Percentiles rank a stretch among this genome's conserved stretches.
These are phyloP conservation scores for Tetrahymena elliotti DNA, from an alignment of 73 alveolate genomes.

Conservation along the genomic window DNA sequence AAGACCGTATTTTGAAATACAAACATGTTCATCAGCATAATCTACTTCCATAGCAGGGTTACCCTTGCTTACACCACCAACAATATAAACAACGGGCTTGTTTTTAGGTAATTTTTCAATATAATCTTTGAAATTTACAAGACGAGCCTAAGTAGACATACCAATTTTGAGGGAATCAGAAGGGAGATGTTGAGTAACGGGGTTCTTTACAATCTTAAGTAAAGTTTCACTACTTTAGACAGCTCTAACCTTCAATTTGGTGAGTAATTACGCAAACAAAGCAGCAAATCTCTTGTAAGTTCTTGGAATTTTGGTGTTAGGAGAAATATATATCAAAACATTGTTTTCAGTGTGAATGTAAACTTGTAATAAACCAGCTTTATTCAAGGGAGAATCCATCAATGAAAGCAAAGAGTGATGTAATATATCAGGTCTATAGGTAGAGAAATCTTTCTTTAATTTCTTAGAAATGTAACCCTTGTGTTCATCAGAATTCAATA, in stretches of 20 bases:
- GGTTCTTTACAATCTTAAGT: conserved; percentile 85
- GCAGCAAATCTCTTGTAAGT: conserved; percentile 92
- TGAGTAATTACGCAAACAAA: conserved; percentile 76
- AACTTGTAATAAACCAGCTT: conserved; percentile 81
- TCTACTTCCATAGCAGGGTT: conserved; percentile 86
- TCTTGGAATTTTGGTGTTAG: conserved; percentile 83
- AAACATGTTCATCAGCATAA: conserved; percentile 46
- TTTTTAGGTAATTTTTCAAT: conserved; percentile 47
- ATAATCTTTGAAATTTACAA: conserved; percentile 67
- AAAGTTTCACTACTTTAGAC: conserved; percentile 64
- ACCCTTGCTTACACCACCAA: conserved; percentile 92
- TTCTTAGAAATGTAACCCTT: conserved; percentile 50
- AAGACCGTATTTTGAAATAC: conserved; percentile 56
- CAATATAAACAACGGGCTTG: conserved; percentile 74
- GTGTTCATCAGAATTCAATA: conserved; percentile 81
- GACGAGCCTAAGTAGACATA: conserved; percentile 76
- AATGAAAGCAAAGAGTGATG: conserved; percentile 88
- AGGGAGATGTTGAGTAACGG: conserved; percentile 83
- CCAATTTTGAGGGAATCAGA: conserved; percentile 79
- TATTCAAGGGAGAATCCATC: conserved; percentile 88
- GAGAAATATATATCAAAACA: conserved; percentile 80
- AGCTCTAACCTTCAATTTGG: conserved; percentile 76
- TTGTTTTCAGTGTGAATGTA: conserved; percentile 75
- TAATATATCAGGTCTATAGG: conserved; percentile 89
- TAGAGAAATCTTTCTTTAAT: conserved; percentile 74